A percentile compares a stretch with the other conserved stretches of the same genome.
Conservation (phyloP, 2,329 filamentous ascomycete genomes). For the Nannizziopsis barbatae region DNA sequence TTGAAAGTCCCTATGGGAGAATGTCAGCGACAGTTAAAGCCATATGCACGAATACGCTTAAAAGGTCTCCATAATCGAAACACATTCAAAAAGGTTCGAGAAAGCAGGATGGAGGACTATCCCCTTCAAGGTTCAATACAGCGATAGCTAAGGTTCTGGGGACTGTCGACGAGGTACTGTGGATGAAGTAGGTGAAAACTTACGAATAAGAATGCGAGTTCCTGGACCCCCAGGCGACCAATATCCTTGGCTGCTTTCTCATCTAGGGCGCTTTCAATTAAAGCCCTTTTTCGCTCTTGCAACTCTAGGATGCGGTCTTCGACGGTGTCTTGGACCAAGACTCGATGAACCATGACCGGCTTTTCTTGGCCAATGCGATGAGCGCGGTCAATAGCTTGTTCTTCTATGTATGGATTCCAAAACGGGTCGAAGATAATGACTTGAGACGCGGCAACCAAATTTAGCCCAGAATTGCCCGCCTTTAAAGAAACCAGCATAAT, state of each 20-base stretch:
- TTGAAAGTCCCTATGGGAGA: too few relatives aligned
- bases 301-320: slow-evolving; percentile 75
- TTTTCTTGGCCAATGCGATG: slow-evolving; percentile 73
- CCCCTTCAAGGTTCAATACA: too few relatives aligned
- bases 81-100: too few relatives aligned
- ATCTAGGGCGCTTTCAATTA: slow-evolving; percentile 70
- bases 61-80: too few relatives aligned
- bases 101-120: too few relatives aligned
- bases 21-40: too few relatives aligned
- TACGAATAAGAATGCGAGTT: slow-evolving; percentile 59
- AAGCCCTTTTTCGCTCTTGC: slow-evolving; percentile 64
- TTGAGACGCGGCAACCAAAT: slow-evolving; percentile 68
- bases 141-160: too few relatives aligned
- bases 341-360: slow-evolving; percentile 66
- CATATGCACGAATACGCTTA: too few relatives aligned
- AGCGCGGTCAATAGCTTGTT: slow-evolving; percentile 81
- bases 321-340: slow-evolving; percentile 66
- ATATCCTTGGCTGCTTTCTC: slow-evolving; percentile 59
- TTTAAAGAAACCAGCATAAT: slow-evolving; percentile 71
- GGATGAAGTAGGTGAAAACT: neutral
- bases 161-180: too few relatives aligned
- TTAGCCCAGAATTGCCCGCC: slow-evolving; percentile 75
- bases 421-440: slow-evolving; percentile 89
- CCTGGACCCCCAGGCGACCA: slow-evolving; percentile 52
- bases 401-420: slow-evolving; percentile 89